Evolutionary conservation across 1,284 basidiomycete genomes (phyloP).

Genomic region (Boletus semigastroideus): DNA sequence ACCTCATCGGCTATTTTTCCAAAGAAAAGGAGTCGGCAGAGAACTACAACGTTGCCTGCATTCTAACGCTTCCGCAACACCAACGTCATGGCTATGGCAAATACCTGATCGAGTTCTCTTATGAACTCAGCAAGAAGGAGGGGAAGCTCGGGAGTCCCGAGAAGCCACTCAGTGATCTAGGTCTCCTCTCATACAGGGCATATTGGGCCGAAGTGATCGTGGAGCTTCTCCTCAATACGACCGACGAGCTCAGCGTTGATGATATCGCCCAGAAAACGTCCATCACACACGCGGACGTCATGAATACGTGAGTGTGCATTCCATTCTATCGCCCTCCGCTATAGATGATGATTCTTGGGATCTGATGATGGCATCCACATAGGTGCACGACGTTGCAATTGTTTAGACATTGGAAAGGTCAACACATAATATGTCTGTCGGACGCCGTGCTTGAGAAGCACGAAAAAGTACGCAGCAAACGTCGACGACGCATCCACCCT

Average conservation of each 20-base stretch:
- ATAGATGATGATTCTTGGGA: background rate
- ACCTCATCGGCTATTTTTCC: slow-evolving; percentile 97
- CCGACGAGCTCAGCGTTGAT: slow-evolving; percentile 87
- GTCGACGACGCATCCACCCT: slow-evolving; percentile 77
- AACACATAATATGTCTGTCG: slow-evolving; percentile 91
- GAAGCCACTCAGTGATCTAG: slow-evolving; percentile 95
- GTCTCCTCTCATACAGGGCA: slow-evolving; percentile 89
- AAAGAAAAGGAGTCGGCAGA: slow-evolving; percentile 99
- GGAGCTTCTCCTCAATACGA: slow-evolving; percentile 77
- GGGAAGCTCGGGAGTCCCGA: slow-evolving; percentile 95
- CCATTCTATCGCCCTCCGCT: slow-evolving; percentile 9
- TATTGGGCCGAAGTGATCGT: slow-evolving; percentile 99
- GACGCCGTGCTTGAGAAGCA: slow-evolving; percentile 91
- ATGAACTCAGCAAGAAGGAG: slow-evolving; percentile 97
- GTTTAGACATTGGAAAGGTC: slow-evolving; percentile 95
- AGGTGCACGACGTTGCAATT: slow-evolving; percentile 94
- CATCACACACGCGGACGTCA: slow-evolving; percentile 96
- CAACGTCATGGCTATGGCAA: slow-evolving; percentile 96
- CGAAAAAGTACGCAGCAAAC: slow-evolving; percentile 81
- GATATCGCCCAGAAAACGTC: slow-evolving; percentile 96
- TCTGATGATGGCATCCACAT: slow-evolving; percentile 10
- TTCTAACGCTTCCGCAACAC: slow-evolving; percentile 95
- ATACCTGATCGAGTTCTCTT: slow-evolving; percentile 96
- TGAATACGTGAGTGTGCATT: slow-evolving; percentile 88
- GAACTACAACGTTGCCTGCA: slow-evolving; percentile 98